A percentile compares a stretch with the other conserved stretches of the same genome.
Evolutionary conservation across 305 asterid genomes (phyloP).

Genomic region (Solanum hybrid): DNA sequence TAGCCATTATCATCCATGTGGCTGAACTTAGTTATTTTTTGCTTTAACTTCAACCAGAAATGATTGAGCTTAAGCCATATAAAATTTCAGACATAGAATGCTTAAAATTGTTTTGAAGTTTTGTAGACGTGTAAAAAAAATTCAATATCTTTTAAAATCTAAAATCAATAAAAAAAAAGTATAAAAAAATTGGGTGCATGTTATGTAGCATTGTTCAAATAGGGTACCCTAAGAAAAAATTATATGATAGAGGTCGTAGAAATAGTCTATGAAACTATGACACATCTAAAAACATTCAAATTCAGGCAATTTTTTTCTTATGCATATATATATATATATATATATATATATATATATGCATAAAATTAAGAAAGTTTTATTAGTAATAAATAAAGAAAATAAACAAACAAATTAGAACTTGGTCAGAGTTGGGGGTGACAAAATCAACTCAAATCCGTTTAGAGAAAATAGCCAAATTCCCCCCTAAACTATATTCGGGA

Average conservation of each 20-base stretch:
- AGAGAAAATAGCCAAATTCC: background rate
- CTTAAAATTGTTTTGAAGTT: background rate
- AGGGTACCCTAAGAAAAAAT: background rate
- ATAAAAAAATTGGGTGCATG: background rate
- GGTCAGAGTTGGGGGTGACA: background rate
- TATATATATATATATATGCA: too few relatives aligned
- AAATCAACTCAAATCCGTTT: background rate
- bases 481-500: too few relatives aligned
- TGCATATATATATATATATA: background rate
- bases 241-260: background rate
- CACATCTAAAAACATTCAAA: background rate
- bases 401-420: background rate
- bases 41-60: background rate
- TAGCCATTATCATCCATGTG: background rate
- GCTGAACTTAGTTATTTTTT: background rate
- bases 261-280: background rate
- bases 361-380: too few relatives aligned
- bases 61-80: background rate
- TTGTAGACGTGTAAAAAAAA: background rate
- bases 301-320: background rate
- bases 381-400: too few relatives aligned
- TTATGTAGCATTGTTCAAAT: background rate
- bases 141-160: background rate
- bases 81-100: background rate
- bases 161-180: too few relatives aligned